Conservation (phyloP, 2,329 filamentous ascomycete species). For the Trichoderma breve region DNA sequence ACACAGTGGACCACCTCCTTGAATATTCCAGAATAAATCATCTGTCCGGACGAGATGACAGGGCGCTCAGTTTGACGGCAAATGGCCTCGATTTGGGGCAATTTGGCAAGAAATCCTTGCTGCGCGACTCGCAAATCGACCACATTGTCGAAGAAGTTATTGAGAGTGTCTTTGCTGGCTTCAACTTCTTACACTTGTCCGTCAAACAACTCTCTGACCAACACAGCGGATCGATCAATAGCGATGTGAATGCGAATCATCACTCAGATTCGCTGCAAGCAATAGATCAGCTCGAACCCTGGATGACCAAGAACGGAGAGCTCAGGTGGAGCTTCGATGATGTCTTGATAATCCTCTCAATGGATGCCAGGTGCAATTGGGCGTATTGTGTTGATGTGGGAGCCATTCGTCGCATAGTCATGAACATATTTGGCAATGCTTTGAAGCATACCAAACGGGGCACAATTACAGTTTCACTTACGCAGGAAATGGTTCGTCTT, state of each 20-base stretch:
- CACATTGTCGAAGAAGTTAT: constrained; percentile 46
- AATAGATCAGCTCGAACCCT: constrained; percentile 25
- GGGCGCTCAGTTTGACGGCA: neutral
- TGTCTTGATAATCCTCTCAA: constrained; percentile 29
- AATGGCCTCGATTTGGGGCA: neutral
- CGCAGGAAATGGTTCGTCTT: constrained; percentile 24
- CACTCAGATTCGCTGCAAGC: constrained; percentile 30
- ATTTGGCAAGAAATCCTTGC: constrained; percentile 23
- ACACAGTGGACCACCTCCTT: constrained; percentile 54
- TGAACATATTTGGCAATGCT: constrained; percentile 63
- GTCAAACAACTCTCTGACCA: constrained; percentile 23
- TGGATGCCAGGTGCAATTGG: constrained; percentile 50
- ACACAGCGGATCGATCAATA: constrained; percentile 12
- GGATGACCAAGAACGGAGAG: constrained; percentile 13
- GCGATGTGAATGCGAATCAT: constrained; percentile 29
- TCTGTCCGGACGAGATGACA: constrained; percentile 23
- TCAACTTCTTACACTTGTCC: constrained; percentile 37
- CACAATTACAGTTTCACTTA: constrained; percentile 32
- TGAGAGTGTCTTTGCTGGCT: constrained; percentile 47
- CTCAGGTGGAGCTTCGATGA: constrained; percentile 24
- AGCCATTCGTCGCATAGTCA: constrained; percentile 51
- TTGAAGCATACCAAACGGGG: constrained; percentile 56
- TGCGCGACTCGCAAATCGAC: constrained; percentile 36
- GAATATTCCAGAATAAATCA: constrained; percentile 56
- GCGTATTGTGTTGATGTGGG: constrained; percentile 54